Conservation (phyloP, 768 basidiomycete genomes). For the Pisolithus tinctorius region DNA sequence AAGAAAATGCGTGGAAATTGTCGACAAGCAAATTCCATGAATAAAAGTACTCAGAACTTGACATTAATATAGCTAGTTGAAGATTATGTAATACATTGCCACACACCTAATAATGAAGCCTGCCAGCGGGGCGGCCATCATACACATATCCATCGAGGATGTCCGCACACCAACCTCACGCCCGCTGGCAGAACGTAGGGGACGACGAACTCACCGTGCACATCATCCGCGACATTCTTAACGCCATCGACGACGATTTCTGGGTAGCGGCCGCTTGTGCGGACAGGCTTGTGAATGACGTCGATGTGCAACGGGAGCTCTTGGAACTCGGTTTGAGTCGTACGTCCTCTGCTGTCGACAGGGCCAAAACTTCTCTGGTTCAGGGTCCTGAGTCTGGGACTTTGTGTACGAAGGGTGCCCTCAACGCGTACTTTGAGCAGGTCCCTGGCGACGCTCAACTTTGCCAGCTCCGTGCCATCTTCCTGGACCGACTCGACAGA, state of each 20-base stretch:
- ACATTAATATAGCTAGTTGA: too few relatives aligned
- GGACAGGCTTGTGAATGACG: slow-evolving; percentile 59
- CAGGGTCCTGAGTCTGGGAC: slow-evolving; percentile 14
- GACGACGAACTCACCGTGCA: slow-evolving; percentile 55
- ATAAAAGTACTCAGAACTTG: too few relatives aligned
- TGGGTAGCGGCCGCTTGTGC: slow-evolving; percentile 74
- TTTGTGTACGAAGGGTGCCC: slow-evolving; percentile 13
- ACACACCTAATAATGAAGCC: too few relatives aligned
- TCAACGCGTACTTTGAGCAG: slow-evolving; percentile 49
- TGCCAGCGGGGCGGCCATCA: too few relatives aligned
- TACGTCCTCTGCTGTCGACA: slow-evolving; percentile 42
- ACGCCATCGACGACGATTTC: slow-evolving; percentile 52
- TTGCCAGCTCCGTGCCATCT: slow-evolving; percentile 55
- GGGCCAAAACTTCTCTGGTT: slow-evolving; percentile 35
- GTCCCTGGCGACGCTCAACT: slow-evolving; percentile 57
- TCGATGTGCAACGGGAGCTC: slow-evolving; percentile 47
- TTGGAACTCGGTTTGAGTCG: slow-evolving; percentile 60
- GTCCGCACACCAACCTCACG: slow-evolving; percentile 33
- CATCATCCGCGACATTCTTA: slow-evolving; percentile 41
- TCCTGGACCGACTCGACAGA: slow-evolving; percentile 63
- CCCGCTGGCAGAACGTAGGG: slow-evolving; percentile 49
- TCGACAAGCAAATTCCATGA: too few relatives aligned
- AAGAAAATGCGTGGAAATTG: too few relatives aligned
- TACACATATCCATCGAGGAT: slow-evolving; percentile 20
- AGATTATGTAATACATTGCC: too few relatives aligned